Evolutionary conservation across 139 green algal species (phyloP), one percentile per base, ranked within the genome.

Genomic region (Chlorella sp.): DNA sequence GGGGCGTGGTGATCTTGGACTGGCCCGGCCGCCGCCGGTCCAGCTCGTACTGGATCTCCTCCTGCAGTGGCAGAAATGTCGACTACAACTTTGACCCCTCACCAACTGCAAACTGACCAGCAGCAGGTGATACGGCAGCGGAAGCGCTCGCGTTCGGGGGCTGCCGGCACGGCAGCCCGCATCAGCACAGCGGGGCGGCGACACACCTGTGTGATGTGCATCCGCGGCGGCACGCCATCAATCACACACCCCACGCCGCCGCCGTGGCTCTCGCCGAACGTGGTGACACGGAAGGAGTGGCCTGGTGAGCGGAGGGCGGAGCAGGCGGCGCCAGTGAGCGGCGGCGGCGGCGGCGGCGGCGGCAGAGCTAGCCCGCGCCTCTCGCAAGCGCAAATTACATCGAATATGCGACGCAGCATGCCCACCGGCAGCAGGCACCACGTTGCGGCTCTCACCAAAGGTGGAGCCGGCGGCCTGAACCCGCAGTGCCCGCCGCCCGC

Each of bases 231-330:
- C 54, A 97, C 93, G 62, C 97, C 97, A 86, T 99, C 97, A 24
- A 99, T 91, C 30, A 99, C 93, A 85, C 97, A 99, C 83, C 97
- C 97, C 13, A 99, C 97, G 68, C 94, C 96, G 82, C 96, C 96
- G 46, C 97, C 97, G 62, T 99, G 97, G 0, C 90, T 96, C 80
- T 99, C 97, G 40, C 97, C 97, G 83, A 98, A 99, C 1, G 97
- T 99, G 48, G 95, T 98, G 19, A 99, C 97, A 4, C 96, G 87
- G 84, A 99, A 99, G 40, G 85, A 86, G 22, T 88, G 91, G 32
- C 97, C 51, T 60, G 51, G 51, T 11, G 46, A 60, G 16, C 51
- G 16, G 24, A 60, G 51, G 9, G 51, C 13, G 13, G 51, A 2
- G 13, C 2, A 2, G 24, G 51, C 51, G 51, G 51, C 51, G 51